Evolutionary conservation across 2,329 filamentous ascomycete genomes (phyloP).

Genomic region (Arthroderma sp.): DNA sequence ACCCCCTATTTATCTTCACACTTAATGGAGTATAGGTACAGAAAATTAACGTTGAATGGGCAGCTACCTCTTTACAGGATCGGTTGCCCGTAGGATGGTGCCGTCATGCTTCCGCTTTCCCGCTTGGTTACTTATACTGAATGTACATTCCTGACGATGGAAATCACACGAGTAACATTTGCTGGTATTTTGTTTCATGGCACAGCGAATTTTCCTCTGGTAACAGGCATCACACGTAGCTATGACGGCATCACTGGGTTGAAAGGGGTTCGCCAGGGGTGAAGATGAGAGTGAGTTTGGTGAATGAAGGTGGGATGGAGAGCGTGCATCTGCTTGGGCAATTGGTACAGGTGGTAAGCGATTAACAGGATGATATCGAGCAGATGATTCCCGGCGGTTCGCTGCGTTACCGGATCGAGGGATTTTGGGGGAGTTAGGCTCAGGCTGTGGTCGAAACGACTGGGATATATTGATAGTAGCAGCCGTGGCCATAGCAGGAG

Average conservation of each 20-base stretch:
- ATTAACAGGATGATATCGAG: neutral
- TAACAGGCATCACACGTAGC: conserved; percentile 34
- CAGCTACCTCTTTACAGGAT: conserved; percentile 28
- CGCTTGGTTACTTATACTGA: conserved; percentile 23
- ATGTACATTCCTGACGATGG: conserved; percentile 35
- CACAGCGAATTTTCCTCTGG: conserved; percentile 32
- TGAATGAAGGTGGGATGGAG: neutral
- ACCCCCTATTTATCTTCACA: neutral
- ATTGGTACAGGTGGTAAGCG: neutral
- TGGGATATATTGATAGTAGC: conserved; percentile 7
- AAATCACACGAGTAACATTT: conserved; percentile 37
- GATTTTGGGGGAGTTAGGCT: neutral
- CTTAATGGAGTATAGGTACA: neutral
- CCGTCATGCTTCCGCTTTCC: conserved; percentile 34
- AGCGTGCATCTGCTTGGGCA: neutral
- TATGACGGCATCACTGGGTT: conserved; percentile 7
- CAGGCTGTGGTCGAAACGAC: conserved; percentile 5
- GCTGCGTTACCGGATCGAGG: neutral
- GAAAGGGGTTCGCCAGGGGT: neutral
- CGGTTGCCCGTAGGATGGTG: conserved; percentile 18
- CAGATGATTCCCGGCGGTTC: neutral
- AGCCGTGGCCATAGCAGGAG: conserved; percentile 11
- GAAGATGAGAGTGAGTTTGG: neutral
- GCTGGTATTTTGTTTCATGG: conserved; percentile 34
- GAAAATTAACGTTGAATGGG: neutral